Evolutionary conservation across 805 yeast species (phyloP).

Genomic region (Candida sonorensis): DNA sequence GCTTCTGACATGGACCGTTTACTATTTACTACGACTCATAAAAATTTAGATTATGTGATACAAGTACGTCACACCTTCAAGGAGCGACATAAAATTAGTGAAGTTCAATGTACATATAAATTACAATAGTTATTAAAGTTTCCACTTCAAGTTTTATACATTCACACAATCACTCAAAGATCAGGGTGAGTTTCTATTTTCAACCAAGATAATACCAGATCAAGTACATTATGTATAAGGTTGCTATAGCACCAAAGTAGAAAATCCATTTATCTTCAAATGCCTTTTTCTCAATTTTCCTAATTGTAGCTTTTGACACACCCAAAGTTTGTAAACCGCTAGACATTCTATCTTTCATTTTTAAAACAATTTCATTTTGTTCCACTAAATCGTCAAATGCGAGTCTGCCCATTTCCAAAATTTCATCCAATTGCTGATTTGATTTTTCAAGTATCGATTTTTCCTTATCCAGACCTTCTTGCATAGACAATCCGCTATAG

Average conservation of each 20-base stretch:
- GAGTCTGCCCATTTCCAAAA: slow-evolving; percentile 80
- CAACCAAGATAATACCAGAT: slow-evolving; percentile 60
- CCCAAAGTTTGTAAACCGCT: slow-evolving; percentile 76
- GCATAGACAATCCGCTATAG: slow-evolving; percentile 30
- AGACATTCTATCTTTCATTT: slow-evolving; percentile 57
- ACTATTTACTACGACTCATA: too few species aligned
- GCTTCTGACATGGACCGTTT: too few species aligned
- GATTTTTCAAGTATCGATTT: slow-evolving; percentile 57
- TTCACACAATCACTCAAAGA: background rate
- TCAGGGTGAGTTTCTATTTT: too few species aligned
- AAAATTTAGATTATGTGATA: too few species aligned
- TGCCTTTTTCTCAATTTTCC: slow-evolving; percentile 73
- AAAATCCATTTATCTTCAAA: slow-evolving; percentile 83
- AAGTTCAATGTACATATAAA: too few species aligned
- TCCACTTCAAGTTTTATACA: background rate
- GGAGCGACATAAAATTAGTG: too few species aligned
- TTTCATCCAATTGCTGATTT: slow-evolving; percentile 78
- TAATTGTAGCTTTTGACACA: slow-evolving; percentile 77
- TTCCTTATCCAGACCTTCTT: slow-evolving; percentile 68
- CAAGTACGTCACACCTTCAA: too few species aligned
- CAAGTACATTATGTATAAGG: slow-evolving; percentile 60
- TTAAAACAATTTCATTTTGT: slow-evolving; percentile 66
- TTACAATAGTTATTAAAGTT: background rate
- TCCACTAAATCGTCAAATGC: slow-evolving; percentile 82
- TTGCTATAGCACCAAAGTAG: slow-evolving; percentile 60